Percentiles rank a stretch among this genome's conserved stretches.
Conservation (phyloP, 208 protist species). For the Acanthamoeba castellanii region DNA sequence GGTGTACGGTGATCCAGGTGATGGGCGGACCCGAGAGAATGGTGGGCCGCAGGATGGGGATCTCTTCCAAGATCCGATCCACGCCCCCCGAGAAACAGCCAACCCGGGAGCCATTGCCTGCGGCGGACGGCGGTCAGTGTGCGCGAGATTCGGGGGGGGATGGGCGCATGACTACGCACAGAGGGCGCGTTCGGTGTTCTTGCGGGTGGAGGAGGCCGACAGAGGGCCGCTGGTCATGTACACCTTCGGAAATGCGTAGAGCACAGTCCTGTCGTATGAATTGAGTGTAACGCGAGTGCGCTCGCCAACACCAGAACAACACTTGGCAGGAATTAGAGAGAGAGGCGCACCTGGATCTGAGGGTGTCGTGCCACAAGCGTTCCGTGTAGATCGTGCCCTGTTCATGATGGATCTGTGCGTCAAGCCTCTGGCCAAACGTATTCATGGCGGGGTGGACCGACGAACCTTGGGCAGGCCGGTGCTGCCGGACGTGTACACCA, state of each 20-base stretch:
- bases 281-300: too few relatives aligned
- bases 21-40: conserved; percentile 3
- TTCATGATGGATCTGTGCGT: background rate
- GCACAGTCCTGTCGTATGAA: background rate
- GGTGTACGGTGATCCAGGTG: conserved; percentile 20
- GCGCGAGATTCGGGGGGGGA: background rate
- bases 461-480: background rate
- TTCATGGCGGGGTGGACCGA: background rate
- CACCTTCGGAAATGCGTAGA: background rate
- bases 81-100: conserved; percentile 21
- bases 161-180: background rate
- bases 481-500: conserved; percentile 6
- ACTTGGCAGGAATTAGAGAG: background rate
- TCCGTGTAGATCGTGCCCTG: conserved; percentile 40
- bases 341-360: background rate
- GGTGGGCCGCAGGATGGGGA: conserved; percentile 6
- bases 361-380: background rate
- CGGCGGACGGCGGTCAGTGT: background rate
- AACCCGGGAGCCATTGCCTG: background rate
- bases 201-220: conserved; percentile 35
- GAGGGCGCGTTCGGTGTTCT: conserved; percentile 8
- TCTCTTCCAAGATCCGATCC: background rate
- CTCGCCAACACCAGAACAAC: background rate
- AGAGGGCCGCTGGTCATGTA: conserved; percentile 21
- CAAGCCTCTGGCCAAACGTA: background rate